Evolutionary conservation across 78 protist species (phyloP).

Genomic region (Dictyostelium firmibasis): DNA sequence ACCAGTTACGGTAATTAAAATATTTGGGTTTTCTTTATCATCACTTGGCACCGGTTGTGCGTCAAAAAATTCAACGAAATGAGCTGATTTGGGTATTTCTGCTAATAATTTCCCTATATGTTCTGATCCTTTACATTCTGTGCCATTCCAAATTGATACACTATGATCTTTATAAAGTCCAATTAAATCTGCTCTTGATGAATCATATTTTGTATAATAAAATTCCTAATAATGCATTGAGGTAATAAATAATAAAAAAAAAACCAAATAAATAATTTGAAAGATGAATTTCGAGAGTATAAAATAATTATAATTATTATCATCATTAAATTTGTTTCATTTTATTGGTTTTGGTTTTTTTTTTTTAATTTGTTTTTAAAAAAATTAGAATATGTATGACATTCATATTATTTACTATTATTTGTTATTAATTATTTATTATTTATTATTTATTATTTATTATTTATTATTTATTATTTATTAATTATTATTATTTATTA

Average conservation of each 20-base stretch:
- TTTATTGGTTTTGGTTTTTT: background rate
- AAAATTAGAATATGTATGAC: background rate
- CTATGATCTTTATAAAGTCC: constrained; percentile 47
- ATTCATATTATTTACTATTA: background rate
- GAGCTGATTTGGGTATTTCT: constrained; percentile 27
- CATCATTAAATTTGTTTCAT: background rate
- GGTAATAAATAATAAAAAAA: background rate
- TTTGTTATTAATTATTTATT: background rate
- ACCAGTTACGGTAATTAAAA: constrained; percentile 37
- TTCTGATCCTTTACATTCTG: constrained; percentile 55
- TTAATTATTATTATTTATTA: background rate
- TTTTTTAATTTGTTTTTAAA: too few relatives aligned
- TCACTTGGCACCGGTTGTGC: constrained; percentile 40
- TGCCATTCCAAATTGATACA: constrained; percentile 67
- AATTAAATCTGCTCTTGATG: background rate
- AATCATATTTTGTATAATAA: constrained; percentile 6
- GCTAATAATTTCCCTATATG: constrained; percentile 15
- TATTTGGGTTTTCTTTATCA: constrained; percentile 25
- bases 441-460: background rate
- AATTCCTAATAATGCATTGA: constrained; percentile 4
- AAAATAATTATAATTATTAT: background rate
- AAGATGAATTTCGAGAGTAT: background rate
- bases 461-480: background rate
- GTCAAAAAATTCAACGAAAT: constrained; percentile 37
- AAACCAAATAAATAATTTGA: background rate